Evolutionary conservation across 2,329 filamentous ascomycete genomes (phyloP).

Genomic region (Magnaporthales sp.): DNA sequence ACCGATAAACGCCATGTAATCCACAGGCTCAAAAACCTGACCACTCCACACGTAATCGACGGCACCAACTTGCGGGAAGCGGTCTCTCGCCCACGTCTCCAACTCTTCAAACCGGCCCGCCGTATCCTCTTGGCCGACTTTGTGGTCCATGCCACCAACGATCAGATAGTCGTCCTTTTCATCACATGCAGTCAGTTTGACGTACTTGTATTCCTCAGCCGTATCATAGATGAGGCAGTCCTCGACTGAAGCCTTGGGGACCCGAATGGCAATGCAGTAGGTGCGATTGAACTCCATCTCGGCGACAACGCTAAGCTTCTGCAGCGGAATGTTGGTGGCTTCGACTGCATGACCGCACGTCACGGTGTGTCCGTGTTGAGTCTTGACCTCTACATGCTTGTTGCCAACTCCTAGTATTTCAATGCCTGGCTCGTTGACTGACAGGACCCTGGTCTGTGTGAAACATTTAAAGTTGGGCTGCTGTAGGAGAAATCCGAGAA

Average conservation of each 20-base stretch:
- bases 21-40: slow-evolving; percentile 46
- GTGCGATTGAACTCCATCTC: slow-evolving; percentile 45
- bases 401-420: slow-evolving; percentile 27
- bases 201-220: slow-evolving; percentile 46
- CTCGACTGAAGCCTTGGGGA: slow-evolving; percentile 41
- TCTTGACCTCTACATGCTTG: slow-evolving; percentile 36
- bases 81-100: slow-evolving; percentile 41
- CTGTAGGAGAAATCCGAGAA: slow-evolving; percentile 40
- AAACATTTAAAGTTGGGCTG: slow-evolving; percentile 45
- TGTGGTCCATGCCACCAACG: slow-evolving; percentile 48
- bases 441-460: slow-evolving; percentile 38
- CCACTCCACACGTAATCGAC: slow-evolving; percentile 50
- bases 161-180: slow-evolving; percentile 45
- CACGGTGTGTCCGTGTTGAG: slow-evolving; percentile 35
- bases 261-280: slow-evolving; percentile 46
- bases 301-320: slow-evolving; percentile 42
- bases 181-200: slow-evolving; percentile 43
- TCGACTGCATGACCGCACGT: slow-evolving; percentile 39
- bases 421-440: slow-evolving; percentile 38
- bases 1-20: slow-evolving; percentile 47
- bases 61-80: slow-evolving; percentile 38
- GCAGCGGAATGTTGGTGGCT: slow-evolving; percentile 45
- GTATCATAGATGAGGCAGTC: slow-evolving; percentile 48
- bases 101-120: slow-evolving; percentile 38
- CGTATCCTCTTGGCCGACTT: slow-evolving; percentile 43